Evolutionary conservation across 2,329 filamentous ascomycete genomes (phyloP).

Genomic region (Cadophora malorum): DNA sequence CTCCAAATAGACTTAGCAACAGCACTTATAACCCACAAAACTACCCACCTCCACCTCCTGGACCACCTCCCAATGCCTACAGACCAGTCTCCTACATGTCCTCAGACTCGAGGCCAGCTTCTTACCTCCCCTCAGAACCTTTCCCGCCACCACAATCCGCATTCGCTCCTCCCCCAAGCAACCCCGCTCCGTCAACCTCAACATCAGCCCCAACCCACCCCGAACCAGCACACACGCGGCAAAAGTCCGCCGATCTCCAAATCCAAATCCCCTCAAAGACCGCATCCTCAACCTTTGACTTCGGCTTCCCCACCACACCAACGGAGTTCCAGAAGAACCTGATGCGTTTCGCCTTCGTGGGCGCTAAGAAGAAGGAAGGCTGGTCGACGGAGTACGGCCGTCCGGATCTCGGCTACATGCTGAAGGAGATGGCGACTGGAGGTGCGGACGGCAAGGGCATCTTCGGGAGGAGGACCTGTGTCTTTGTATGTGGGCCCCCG

Average conservation of each 20-base stretch:
- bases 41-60: constrained; percentile 40
- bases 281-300: constrained; percentile 63
- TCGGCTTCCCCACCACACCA: constrained; percentile 83
- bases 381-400: constrained; percentile 94
- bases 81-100: constrained; percentile 36
- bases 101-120: constrained; percentile 24
- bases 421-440: constrained; percentile 81
- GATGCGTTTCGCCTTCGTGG: constrained; percentile 87
- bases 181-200: constrained; percentile 14
- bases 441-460: constrained; percentile 69
- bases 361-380: constrained; percentile 73
- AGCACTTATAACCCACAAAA: constrained; percentile 42
- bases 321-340: constrained; percentile 88
- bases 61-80: constrained; percentile 35
- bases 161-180: constrained; percentile 13
- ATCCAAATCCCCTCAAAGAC: constrained; percentile 36
- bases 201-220: constrained; percentile 28
- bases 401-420: constrained; percentile 85
- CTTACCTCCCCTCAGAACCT: constrained; percentile 31
- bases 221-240: constrained; percentile 37
- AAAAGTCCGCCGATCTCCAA: constrained; percentile 38
- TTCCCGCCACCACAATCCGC: constrained; percentile 31
- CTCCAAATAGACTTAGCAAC: constrained; percentile 46
- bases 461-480: constrained; percentile 81
- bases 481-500: constrained; percentile 91